phyloP scores from a whole-genome alignment of 208 protist genomes.

The Leptomonas seymouri region DNA sequence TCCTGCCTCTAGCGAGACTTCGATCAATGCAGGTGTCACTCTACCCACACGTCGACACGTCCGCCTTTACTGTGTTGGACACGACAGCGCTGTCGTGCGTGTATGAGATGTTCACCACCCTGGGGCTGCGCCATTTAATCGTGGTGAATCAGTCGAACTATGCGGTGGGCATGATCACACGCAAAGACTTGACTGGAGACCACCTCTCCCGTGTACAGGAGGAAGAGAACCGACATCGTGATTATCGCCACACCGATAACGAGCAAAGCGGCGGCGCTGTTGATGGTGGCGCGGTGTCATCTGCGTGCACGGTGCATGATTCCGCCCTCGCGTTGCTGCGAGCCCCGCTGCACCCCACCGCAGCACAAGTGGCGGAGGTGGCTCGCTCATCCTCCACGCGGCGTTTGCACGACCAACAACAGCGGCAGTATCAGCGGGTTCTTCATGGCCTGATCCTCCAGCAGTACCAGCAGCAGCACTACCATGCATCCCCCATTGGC shows the following conservation, averaged over 20 bases:
- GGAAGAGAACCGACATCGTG: background rate
- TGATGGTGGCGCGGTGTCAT: background rate
- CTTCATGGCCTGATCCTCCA: background rate
- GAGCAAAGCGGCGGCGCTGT: background rate
- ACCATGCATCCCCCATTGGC: background rate
- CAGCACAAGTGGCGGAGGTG: constrained; percentile 24
- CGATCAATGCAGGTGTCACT: constrained; percentile 30
- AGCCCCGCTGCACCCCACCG: constrained; percentile 27
- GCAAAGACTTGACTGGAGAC: constrained; percentile 53
- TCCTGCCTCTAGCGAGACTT: background rate
- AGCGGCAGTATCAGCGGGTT: background rate
- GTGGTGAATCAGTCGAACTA: constrained; percentile 48
- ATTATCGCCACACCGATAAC: background rate
- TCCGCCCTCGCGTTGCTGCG: constrained; percentile 17
- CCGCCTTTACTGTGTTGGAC: constrained; percentile 50
- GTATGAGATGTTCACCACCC: constrained; percentile 56
- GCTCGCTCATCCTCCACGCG: constrained; percentile 26
- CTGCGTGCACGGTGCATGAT: background rate
- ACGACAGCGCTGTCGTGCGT: constrained; percentile 48
- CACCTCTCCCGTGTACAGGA: constrained; percentile 23
- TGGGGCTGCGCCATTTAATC: constrained; percentile 54
- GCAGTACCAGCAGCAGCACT: too few species aligned
- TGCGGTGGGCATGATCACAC: constrained; percentile 57
- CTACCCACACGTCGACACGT: constrained; percentile 62
- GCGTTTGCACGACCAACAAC: background rate